These are phyloP conservation scores for Eucalyptus lansdowneana DNA, from an alignment of 345 rosid genomes.

Conservation along the genomic window DNA sequence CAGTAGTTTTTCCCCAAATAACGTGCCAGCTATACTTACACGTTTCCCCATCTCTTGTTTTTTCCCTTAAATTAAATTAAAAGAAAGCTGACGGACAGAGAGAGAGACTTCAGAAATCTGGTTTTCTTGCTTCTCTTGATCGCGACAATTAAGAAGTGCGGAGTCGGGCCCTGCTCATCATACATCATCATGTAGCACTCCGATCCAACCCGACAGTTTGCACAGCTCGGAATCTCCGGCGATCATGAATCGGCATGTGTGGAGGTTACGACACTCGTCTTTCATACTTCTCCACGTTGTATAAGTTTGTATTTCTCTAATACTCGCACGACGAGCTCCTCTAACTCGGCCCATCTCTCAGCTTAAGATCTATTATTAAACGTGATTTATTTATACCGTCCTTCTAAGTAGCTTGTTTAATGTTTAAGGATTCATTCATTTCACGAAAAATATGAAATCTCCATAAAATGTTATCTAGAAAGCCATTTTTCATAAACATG, in stretches of 20 bases:
- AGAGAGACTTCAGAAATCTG: neutral
- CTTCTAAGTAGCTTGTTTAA: too few relatives aligned
- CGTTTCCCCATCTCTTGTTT: neutral
- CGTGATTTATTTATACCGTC: neutral
- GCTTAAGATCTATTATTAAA: neutral
- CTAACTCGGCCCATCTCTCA: neutral
- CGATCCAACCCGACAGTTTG: neutral
- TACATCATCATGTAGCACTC: neutral
- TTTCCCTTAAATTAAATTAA: neutral
- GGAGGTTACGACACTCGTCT: neutral
- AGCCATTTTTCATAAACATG: too few relatives aligned
- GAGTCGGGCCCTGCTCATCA: neutral
- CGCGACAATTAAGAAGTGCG: neutral
- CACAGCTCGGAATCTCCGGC: neutral
- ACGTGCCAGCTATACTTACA: neutral
- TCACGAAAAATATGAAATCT: fast-evolving
- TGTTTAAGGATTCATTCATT: fast-evolving
- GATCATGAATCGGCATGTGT: neutral
- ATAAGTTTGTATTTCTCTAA: neutral
- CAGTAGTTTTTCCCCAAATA: neutral
- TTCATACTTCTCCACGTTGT: neutral
- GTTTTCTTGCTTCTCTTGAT: neutral
- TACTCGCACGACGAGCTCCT: neutral
- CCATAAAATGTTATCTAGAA: fast-evolving
- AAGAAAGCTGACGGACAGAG: neutral